Conservation (phyloP, 371 early-diverging fungal species). For the Mucor circinelloides region DNA sequence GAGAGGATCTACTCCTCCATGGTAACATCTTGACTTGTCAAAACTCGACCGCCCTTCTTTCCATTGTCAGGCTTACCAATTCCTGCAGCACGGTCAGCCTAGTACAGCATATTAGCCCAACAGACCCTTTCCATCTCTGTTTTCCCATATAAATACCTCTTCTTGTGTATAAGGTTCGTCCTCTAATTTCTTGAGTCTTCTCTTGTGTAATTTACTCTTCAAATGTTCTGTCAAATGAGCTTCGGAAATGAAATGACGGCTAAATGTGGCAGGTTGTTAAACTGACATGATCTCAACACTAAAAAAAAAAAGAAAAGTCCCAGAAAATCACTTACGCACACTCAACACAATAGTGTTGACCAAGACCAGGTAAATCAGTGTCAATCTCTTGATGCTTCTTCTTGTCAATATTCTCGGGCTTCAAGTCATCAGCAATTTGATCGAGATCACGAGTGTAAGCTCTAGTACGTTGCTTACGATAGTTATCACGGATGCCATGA, state of each 20-base stretch:
- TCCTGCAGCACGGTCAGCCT: constrained; percentile 56
- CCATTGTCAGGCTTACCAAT: constrained; percentile 49
- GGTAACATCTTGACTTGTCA: constrained; percentile 31
- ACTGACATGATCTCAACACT: background rate
- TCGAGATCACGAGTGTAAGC: constrained; percentile 85
- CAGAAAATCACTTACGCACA: constrained; percentile 73
- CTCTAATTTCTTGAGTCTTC: constrained; percentile 73
- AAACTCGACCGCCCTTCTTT: constrained; percentile 41
- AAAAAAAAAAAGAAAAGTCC: background rate
- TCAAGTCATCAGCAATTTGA: constrained; percentile 88
- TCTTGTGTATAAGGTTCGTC: constrained; percentile 88
- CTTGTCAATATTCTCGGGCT: constrained; percentile 67
- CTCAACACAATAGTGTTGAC: constrained; percentile 88
- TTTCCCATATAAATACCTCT: constrained; percentile 59
- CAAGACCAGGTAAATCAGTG: constrained; percentile 88
- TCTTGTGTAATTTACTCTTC: constrained; percentile 55
- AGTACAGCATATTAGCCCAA: background rate
- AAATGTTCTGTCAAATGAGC: constrained; percentile 45
- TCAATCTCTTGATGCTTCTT: constrained; percentile 67
- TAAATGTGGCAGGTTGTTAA: constrained; percentile 9
- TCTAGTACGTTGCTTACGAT: constrained; percentile 65
- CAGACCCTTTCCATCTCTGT: background rate
- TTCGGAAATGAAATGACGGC: constrained; percentile 51
- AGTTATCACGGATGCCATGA: constrained; percentile 66
- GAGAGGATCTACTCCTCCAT: constrained; percentile 35